phyloP scores from a whole-genome alignment of 106 monocot genomes.

The Allium cepa region DNA sequence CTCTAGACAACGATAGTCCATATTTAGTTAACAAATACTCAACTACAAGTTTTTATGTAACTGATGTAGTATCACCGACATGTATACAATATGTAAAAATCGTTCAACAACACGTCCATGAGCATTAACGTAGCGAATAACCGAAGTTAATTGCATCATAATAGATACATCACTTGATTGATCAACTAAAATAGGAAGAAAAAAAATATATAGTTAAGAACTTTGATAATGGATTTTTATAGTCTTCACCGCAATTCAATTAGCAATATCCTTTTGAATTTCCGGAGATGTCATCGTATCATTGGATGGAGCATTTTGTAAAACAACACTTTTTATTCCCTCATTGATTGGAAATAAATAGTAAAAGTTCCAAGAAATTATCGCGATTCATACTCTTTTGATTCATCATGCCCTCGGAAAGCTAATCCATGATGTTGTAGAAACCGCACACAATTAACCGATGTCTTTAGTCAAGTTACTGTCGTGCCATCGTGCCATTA shows the following conservation, averaged over 20 bases:
- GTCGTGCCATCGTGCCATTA: too few relatives aligned
- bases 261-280: constrained; percentile 3
- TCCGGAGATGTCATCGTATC: background rate
- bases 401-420: background rate
- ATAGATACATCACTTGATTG: background rate
- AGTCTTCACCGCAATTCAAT: background rate
- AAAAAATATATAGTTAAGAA: background rate
- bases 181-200: background rate
- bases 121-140: background rate
- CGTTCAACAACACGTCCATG: background rate
- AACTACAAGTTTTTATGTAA: background rate
- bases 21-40: background rate
- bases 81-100: background rate
- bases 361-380: background rate
- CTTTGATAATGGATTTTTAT: background rate
- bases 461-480: background rate
- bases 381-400: background rate
- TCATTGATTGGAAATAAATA: background rate
- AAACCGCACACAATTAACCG: background rate
- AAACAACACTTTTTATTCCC: background rate
- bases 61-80: background rate
- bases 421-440: background rate
- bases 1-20: background rate
- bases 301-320: background rate
- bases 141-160: background rate